Conservation (phyloP, 176 grass and related monocot genomes). For the Tillandsia fasciculata region DNA sequence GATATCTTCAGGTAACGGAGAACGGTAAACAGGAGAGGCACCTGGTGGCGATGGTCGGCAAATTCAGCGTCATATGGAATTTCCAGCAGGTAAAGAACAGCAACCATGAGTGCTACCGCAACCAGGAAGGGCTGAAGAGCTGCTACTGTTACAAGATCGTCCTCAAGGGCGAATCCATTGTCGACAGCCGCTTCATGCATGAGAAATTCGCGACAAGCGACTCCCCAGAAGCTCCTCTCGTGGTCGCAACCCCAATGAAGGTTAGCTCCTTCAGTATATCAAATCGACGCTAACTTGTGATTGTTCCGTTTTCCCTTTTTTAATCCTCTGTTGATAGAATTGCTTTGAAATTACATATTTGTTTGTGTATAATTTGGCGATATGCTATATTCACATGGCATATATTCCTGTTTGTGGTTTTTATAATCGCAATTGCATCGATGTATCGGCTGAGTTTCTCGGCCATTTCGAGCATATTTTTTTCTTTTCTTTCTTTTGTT, state of each 20-base stretch:
- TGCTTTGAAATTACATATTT: background rate
- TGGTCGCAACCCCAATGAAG: slow-evolving; percentile 79
- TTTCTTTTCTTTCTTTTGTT: too few species aligned
- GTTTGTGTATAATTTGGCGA: background rate
- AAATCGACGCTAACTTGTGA: slow-evolving; percentile 7
- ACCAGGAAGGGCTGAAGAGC: slow-evolving; percentile 89
- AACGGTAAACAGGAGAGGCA: slow-evolving; percentile 80
- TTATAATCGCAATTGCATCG: background rate
- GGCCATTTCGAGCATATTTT: too few species aligned
- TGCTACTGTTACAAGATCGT: slow-evolving; percentile 97
- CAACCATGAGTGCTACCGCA: slow-evolving; percentile 66
- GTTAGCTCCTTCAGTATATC: slow-evolving; percentile 64
- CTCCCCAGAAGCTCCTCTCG: slow-evolving; percentile 75
- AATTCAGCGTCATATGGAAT: slow-evolving; percentile 93
- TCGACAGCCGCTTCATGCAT: slow-evolving; percentile 88
- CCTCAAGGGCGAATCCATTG: slow-evolving; percentile 71
- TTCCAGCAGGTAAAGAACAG: slow-evolving; percentile 75
- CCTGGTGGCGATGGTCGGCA: slow-evolving; percentile 64
- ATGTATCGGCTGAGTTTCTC: background rate
- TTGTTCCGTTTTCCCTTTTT: background rate
- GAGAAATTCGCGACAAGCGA: slow-evolving; percentile 52
- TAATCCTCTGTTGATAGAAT: background rate
- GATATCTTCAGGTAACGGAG: slow-evolving; percentile 57
- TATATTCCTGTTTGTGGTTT: background rate
- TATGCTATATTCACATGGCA: background rate